These are phyloP conservation scores for Chytriomyces sp. DNA, from an alignment of 192 early-diverging fungal genomes.

Conservation along the genomic window DNA sequence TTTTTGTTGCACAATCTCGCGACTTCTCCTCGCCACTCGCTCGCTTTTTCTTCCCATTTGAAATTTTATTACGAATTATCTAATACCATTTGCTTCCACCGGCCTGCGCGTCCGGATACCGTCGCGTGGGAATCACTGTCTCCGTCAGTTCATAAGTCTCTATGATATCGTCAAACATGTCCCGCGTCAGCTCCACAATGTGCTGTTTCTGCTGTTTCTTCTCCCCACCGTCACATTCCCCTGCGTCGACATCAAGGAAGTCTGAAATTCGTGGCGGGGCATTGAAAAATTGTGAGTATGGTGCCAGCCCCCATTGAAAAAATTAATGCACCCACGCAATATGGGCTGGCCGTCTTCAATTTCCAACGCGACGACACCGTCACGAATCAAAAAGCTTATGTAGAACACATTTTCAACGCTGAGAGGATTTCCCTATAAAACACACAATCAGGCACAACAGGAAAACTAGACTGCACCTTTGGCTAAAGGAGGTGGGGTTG, in stretches of 20 bases:
- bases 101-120: not conserved
- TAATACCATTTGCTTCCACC: not conserved
- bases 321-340: not conserved
- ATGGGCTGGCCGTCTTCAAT: slow-evolving; percentile 52
- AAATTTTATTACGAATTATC: not conserved
- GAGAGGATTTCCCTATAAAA: not conserved
- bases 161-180: not conserved
- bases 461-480: slow-evolving; percentile 45
- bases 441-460: not conserved
- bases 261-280: not conserved
- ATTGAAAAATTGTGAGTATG: not conserved
- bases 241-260: no score
- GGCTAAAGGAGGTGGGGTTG: slow-evolving; percentile 88
- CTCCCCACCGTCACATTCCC: not conserved
- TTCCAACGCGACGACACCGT: slow-evolving; percentile 77
- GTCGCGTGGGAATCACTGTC: not conserved
- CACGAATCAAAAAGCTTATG: slow-evolving; percentile 91
- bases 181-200: slow-evolving; percentile 15
- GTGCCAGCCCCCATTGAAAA: not conserved
- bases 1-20: not conserved
- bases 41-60: not conserved
- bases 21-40: no score
- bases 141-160: not conserved
- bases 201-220: slow-evolving; percentile 22
- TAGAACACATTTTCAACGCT: slow-evolving; percentile 95